Percentiles rank a stretch among this genome's conserved stretches.
Conservation (phyloP, 2,329 filamentous ascomycete species). For the Pseudocercospora vitis region DNA sequence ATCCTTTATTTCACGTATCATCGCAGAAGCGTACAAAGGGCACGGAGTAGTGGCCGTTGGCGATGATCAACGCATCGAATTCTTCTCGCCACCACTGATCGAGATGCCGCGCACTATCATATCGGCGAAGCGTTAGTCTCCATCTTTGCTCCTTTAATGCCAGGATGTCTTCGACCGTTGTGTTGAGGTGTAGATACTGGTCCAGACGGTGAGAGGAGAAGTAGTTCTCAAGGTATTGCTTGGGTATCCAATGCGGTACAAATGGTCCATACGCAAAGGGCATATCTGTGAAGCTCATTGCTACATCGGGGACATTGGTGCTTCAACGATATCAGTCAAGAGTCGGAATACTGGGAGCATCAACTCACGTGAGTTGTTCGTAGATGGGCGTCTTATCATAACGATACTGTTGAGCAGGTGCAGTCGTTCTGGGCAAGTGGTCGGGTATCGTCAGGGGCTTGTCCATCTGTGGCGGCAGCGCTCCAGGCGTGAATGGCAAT, state of each 20-base stretch:
- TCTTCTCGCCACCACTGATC: conserved; percentile 58
- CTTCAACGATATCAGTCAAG: neutral
- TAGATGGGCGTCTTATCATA: conserved; percentile 55
- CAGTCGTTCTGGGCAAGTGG: conserved; percentile 43
- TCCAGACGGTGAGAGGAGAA: conserved; percentile 55
- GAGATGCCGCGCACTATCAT: conserved; percentile 46
- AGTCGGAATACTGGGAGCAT: neutral
- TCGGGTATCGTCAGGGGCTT: conserved; percentile 48
- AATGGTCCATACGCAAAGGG: conserved; percentile 59
- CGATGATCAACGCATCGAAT: conserved; percentile 45
- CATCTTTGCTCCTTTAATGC: conserved; percentile 42
- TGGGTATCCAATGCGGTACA: conserved; percentile 55
- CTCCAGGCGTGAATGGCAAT: conserved; percentile 45
- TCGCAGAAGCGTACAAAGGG: conserved; percentile 25
- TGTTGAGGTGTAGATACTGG: conserved; percentile 49
- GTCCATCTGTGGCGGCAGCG: conserved; percentile 49
- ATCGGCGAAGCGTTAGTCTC: conserved; percentile 51
- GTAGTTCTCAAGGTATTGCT: conserved; percentile 58
- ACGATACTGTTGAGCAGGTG: conserved; percentile 48
- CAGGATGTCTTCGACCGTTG: conserved; percentile 54
- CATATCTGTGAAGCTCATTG: conserved; percentile 57
- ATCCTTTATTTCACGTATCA: neutral
- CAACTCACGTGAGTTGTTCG: conserved; percentile 45
- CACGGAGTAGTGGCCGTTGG: conserved; percentile 39
- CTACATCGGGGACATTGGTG: conserved; percentile 59